Evolutionary conservation across 345 rosid genomes (phyloP), one percentile per base, ranked within the genome.

Genomic region (Ailanthus altissimus): DNA sequence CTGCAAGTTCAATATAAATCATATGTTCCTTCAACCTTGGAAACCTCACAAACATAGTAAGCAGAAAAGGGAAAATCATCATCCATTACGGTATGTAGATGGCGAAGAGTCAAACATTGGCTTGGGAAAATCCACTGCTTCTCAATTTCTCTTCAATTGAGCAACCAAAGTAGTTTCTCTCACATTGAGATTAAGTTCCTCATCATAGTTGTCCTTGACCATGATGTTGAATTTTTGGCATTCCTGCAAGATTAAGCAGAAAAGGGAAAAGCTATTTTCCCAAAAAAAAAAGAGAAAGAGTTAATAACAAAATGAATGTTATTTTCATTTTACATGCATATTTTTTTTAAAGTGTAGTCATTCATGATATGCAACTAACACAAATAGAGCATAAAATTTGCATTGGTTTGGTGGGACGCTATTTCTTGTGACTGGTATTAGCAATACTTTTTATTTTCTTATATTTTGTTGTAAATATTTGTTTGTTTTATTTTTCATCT

Each of bases 1-100:
- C 58, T 51, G 0, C 15, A 13, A 6, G 16, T 25, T 47, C 32
- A 21, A 1, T 23, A 21, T 46, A 47, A 23, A 1, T 18, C 57
- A 51, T 51, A 51, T 20, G 23, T 50, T 3, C 38, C 28, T 70
- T 70, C 74, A 51, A 70, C 36, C 14, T 2, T 2, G 0, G 46
- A 50, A 8, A 26, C 73, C 46, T 70, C 73, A 18, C 43, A 70
- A 51, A 70, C 60, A 10, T 50, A 32, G 60, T 49, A 68, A 1
- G 9, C 72, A 68, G 16, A 47, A 11, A 68, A 58, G 5, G 57
- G 72, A 2, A 8, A 25, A 15, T 25, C 45, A 70, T 70, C 73
- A 2, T 49, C 60, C 73, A 50, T 69, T 69, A 26, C 43, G 13
- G 15, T 5, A 32, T 15, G 50, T 6, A 69, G 43, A 53, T 28